These are phyloP conservation scores for Diaporthe caulivora DNA, from an alignment of 2,329 filamentous ascomycete species.

Conservation along the genomic window DNA sequence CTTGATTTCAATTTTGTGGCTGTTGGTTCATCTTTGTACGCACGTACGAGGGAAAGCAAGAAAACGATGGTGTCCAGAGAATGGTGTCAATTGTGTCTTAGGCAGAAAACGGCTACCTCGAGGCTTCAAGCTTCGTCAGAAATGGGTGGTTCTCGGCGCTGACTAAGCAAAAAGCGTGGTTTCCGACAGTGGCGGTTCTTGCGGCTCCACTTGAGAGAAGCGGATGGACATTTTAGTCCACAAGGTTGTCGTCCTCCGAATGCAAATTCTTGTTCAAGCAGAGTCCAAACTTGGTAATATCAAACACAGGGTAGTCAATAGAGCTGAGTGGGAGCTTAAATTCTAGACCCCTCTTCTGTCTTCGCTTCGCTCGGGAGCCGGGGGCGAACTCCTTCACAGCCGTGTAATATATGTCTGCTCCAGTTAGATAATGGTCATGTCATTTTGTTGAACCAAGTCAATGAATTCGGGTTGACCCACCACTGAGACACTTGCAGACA, in stretches of 20 bases:
- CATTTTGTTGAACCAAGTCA: background rate
- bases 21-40: too few relatives aligned
- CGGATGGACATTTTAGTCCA: background rate
- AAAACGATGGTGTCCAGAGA: too few relatives aligned
- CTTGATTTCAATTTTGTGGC: too few relatives aligned
- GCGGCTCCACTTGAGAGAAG: too few relatives aligned
- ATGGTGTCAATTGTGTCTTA: too few relatives aligned
- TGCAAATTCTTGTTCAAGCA: slow-evolving; percentile 10
- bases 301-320: background rate
- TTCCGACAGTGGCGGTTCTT: background rate
- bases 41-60: background rate
- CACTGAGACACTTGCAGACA: slow-evolving; percentile 14
- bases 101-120: too few relatives aligned
- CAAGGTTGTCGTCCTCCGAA: background rate
- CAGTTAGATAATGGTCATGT: background rate
- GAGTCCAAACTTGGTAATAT: background rate
- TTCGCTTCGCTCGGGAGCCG: background rate
- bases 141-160: too few relatives aligned
- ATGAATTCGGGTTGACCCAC: background rate
- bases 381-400: background rate
- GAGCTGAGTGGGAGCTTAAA: background rate
- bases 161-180: too few relatives aligned
- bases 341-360: background rate
- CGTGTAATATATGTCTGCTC: background rate
- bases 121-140: too few relatives aligned